Base-by-base conservation (phyloP, 2,329 filamentous ascomycete genomes). In the Phoma sp. region DNA sequence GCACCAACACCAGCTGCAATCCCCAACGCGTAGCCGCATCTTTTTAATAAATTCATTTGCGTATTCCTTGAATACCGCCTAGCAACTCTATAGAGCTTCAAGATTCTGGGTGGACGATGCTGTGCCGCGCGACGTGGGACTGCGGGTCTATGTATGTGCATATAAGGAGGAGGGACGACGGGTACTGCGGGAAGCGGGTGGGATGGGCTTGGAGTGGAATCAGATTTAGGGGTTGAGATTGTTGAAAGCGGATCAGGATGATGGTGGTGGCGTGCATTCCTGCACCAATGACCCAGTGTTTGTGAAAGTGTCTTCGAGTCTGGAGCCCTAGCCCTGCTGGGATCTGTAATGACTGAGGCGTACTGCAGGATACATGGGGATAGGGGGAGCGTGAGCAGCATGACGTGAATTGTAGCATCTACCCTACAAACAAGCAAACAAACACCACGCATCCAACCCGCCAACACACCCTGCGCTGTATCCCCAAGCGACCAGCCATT, bases 401-500 rank as follows among this genome's bases (percentile, higher is more conserved):
- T 6, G 22, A 24, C 22, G 22, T 24, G 22, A 24, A 24, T 37
- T 29, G 40, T 35, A 19, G 6, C n/a, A 3, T 32, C n/a, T 33
- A 19, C 15, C 24, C 31, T 27, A 41, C 40, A 50, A 41, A 36
- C 52, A 41, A 17, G 50, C 32, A 33, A 24, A 6, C 22, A 24
- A 24, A 24, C 22, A 24, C 4, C 4, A 19, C 29, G n/a, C 39
- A 44, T 39, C 17, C 12, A 40, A 39, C 40, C 27, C 29, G 40
- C 38, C 41, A 31, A 51, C 36, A 36, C 19, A 22, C 10, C 22
- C 39, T n/a, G n/a, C 24, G 33, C n/a, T 45, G 40, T 31, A 4
- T 46, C 39, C 50, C 52, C 40, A 41, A 45, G 24, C 32, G 36
- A 47, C 46, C 41, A 46, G 32, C 41, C 25, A 43, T 37, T n/a